Base-by-base conservation (phyloP, 208 protist genomes). In the Leishmania tarentolae region DNA sequence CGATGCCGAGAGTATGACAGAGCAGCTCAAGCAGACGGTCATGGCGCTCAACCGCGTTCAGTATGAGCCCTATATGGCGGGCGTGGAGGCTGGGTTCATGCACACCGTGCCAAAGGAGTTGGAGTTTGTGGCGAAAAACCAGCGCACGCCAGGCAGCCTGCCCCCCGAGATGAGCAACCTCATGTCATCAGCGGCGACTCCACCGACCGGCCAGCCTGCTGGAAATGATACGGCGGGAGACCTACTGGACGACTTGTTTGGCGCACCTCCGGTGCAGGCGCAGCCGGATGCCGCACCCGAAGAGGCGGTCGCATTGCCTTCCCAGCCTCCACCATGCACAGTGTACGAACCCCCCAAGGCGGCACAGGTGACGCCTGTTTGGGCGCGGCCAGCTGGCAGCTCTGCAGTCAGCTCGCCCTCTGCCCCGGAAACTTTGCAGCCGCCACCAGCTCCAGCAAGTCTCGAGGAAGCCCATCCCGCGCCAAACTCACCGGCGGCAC, bases 231-330 rank as follows among this genome's bases (percentile, higher is more conserved):
- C 68, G 40, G 70, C 73, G 50, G 83, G 72, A 28, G 83, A 94
- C 83, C 78, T 97, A 31, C 83, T 97, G 13, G 92, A 97, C 72
- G 93, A 97, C 84, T 87, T 97, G 69, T 97, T 97, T 69, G 93
- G 93, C 53, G 78, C 76, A 13, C 74, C 88, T 3, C 65, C 80
- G 5, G 80, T 81, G 61, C 76, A 46, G 37, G 42, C 46, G 21
- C 76, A 73, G 57, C 40, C 83, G 28, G 35, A 61, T n/a, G 46
- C 80, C 21, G 37, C 84, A 37, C 28, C 69, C 61, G 69, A n/a
- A 44, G 24, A n/a, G 37, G 8, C 61, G 31, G 72, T 57, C 76
- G 75, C 75, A 44, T 68, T 47, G 50, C 59, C 79, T 7, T 47
- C 57, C 6, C 70, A 81, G 21, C 79, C 86, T 37, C 82, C 84